phyloP scores from a whole-genome alignment of 768 basidiomycete species.

The Asterophora parasitica region DNA sequence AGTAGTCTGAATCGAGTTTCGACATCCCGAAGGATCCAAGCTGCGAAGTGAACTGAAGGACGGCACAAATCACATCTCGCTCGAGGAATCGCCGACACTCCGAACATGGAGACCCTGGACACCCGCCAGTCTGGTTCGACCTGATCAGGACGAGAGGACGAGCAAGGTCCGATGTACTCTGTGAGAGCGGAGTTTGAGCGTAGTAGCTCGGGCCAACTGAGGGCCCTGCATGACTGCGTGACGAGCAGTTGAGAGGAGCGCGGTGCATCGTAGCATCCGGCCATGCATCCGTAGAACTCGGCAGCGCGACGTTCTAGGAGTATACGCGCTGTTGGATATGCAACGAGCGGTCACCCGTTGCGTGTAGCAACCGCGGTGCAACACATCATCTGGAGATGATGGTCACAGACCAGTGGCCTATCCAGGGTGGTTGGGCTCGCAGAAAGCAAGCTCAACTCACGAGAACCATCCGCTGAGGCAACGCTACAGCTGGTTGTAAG shows the following conservation, averaged over 20 bases:
- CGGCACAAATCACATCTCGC: conserved; percentile 18
- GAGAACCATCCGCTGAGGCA: conserved; percentile 2
- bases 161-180: background rate
- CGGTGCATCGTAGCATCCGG: no score
- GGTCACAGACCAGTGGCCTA: background rate
- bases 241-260: no score
- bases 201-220: no score
- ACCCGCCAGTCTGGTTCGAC: background rate
- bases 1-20: conserved; percentile 66
- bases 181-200: background rate
- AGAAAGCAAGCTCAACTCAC: background rate
- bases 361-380: background rate
- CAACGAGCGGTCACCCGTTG: background rate
- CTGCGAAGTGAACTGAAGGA: conserved; percentile 71
- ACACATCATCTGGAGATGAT: background rate
- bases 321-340: no score
- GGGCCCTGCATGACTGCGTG: no score
- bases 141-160: background rate
- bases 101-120: conserved; percentile 15
- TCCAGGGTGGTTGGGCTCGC: conserved; percentile 1
- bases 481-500: background rate
- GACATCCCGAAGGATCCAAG: conserved; percentile 30
- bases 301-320: no score
- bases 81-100: conserved; percentile 8
- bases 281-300: no score